phyloP scores from a whole-genome alignment of 2,329 filamentous ascomycete genomes.

The Cucurbitaria berberidis region DNA sequence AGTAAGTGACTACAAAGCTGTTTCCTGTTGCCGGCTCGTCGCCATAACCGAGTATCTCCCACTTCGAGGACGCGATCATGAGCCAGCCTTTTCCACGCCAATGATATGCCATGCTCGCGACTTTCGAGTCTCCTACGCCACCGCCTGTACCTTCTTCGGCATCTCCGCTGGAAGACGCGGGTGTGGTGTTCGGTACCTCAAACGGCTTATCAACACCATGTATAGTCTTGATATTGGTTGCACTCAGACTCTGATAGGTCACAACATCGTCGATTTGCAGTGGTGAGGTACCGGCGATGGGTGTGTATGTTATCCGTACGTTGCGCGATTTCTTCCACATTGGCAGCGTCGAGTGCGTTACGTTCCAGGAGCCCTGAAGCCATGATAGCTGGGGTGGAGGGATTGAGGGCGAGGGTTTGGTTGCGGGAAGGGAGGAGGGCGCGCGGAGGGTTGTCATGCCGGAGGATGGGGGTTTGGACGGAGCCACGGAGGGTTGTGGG shows the following conservation, averaged over 20 bases:
- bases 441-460: conserved; percentile 34
- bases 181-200: conserved; percentile 23
- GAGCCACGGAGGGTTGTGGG: background rate
- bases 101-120: conserved; percentile 60
- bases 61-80: conserved; percentile 73
- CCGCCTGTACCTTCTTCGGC: too few species aligned
- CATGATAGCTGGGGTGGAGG: conserved; percentile 47
- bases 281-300: conserved; percentile 37
- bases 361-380: conserved; percentile 44
- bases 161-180: background rate
- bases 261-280: conserved; percentile 72
- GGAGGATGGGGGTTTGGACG: background rate
- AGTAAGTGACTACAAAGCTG: conserved; percentile 81
- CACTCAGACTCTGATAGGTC: conserved; percentile 65
- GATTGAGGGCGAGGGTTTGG: conserved; percentile 21
- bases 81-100: conserved; percentile 82
- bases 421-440: conserved; percentile 30
- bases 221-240: conserved; percentile 64
- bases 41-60: conserved; percentile 83
- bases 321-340: conserved; percentile 85
- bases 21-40: conserved; percentile 57
- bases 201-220: conserved; percentile 67
- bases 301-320: conserved; percentile 77
- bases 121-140: conserved; percentile 28
- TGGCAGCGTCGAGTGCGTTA: conserved; percentile 49